A percentile compares a stretch with the other conserved stretches of the same genome.
phyloP scores from a whole-genome alignment of 768 basidiomycete genomes.

The Calocera viscosa region DNA sequence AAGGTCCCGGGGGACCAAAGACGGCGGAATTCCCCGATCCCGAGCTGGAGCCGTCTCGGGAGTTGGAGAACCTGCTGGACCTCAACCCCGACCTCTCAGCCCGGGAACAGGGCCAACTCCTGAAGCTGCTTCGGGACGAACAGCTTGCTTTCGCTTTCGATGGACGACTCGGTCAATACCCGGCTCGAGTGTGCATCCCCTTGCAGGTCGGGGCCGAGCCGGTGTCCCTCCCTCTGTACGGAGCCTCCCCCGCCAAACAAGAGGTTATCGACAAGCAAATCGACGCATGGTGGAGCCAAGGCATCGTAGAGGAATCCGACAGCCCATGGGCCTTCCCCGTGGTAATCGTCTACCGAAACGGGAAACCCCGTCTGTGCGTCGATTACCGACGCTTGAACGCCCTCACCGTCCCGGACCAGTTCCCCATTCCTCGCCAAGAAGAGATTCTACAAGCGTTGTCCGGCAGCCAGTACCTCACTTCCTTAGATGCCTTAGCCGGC shows the following conservation, averaged over 20 bases:
- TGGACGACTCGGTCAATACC: conserved; percentile 25
- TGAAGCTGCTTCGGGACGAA: no score
- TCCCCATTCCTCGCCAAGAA: conserved; percentile 23
- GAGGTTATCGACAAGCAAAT: conserved; percentile 25
- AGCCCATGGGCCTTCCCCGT: conserved; percentile 31
- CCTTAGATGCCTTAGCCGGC: conserved; percentile 30
- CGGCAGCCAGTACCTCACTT: conserved; percentile 26
- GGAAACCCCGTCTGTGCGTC: conserved; percentile 29
- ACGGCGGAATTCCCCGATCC: no score
- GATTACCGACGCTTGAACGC: conserved; percentile 27
- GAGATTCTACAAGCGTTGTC: conserved; percentile 25
- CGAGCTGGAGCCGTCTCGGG: no score
- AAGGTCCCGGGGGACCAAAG: no score
- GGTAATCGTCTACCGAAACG: conserved; percentile 30
- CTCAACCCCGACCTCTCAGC: no score
- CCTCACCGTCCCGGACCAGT: conserved; percentile 23
- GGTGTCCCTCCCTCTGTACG: conserved; percentile 21
- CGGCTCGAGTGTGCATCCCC: conserved; percentile 21
- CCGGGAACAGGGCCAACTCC: no score
- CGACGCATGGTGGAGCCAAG: conserved; percentile 27
- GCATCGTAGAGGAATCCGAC: conserved; percentile 31
- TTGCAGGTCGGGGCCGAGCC: conserved; percentile 20
- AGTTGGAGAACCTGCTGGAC: no score
- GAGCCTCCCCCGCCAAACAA: conserved; percentile 19
- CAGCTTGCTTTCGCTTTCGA: conserved; percentile 29